phyloP scores from a whole-genome alignment of 495 filamentous ascomycete species.

The Barbatosphaeria neglecta region DNA sequence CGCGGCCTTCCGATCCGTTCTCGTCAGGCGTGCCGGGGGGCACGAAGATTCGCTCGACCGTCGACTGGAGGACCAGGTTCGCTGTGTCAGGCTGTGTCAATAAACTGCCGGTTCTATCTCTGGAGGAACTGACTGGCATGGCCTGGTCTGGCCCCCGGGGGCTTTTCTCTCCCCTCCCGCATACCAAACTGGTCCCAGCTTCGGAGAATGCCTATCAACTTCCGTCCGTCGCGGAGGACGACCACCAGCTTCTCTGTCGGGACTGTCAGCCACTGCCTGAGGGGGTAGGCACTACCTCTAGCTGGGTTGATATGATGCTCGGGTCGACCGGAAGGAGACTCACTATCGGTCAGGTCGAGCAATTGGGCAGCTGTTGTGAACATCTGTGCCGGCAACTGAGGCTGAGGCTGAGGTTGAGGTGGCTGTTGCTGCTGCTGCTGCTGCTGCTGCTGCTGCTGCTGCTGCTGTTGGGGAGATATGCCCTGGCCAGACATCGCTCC shows the following conservation, averaged over 20 bases:
- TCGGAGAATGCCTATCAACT: constrained; percentile 80
- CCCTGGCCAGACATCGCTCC: constrained; percentile 12
- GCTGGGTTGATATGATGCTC: too few relatives aligned
- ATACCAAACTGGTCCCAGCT: constrained; percentile 98
- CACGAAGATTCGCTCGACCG: constrained; percentile 73
- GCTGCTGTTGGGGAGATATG: constrained; percentile 12
- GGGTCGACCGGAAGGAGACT: constrained; percentile 20
- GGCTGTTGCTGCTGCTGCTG: not conserved
- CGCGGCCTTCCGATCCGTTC: constrained; percentile 6
- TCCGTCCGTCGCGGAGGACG: constrained; percentile 81
- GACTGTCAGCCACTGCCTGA: constrained; percentile 4
- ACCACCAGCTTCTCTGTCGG: constrained; percentile 80
- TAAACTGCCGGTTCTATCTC: too few relatives aligned
- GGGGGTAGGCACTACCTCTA: not conserved
- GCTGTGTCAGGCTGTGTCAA: constrained; percentile 41
- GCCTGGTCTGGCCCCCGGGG: too few relatives aligned
- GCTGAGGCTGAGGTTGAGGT: constrained; percentile 34
- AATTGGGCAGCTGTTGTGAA: constrained; percentile 96
- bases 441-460: constrained; percentile 1
- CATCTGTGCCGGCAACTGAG: constrained; percentile 73
- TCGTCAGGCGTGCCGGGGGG: constrained; percentile 15
- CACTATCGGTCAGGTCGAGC: constrained; percentile 93
- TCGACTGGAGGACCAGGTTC: constrained; percentile 88
- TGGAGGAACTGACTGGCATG: too few relatives aligned
- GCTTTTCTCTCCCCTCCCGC: too few relatives aligned